phyloP scores from a whole-genome alignment of 2,329 filamentous ascomycete species.

The Allantophomopsis lycopodina region DNA sequence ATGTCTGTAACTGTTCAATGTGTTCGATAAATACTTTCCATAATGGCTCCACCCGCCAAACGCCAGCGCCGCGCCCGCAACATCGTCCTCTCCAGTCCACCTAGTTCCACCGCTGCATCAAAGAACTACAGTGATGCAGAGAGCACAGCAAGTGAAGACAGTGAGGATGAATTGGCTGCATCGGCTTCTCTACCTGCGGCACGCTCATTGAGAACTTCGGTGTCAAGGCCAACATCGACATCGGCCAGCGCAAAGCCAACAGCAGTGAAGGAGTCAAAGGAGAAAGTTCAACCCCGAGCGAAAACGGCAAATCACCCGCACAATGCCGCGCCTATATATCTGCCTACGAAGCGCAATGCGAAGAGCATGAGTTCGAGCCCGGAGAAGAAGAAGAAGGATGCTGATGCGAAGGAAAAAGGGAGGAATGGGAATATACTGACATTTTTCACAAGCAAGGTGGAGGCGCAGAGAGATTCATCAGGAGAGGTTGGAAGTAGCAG shows the following conservation, averaged over 20 bases:
- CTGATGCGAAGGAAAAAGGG: constrained; percentile 35
- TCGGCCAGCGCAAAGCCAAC: constrained; percentile 11
- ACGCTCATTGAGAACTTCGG: constrained; percentile 1
- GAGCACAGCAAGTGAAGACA: constrained; percentile 3
- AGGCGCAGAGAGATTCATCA: constrained; percentile 19
- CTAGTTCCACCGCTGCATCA: constrained; percentile 28
- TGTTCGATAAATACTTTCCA: not conserved
- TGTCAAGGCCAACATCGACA: not conserved
- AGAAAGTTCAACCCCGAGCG: constrained; percentile 11
- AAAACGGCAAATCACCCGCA: constrained; percentile 13
- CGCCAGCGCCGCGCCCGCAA: constrained; percentile 35
- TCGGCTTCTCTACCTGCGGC: constrained; percentile 9
- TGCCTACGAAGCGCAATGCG: constrained; percentile 15
- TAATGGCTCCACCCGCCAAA: constrained; percentile 20
- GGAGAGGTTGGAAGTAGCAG: no score
- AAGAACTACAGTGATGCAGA: constrained; percentile 22
- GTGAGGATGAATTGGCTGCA: constrained; percentile 7
- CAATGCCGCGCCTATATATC: constrained; percentile 14
- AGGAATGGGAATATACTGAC: constrained; percentile 34
- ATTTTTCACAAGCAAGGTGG: constrained; percentile 47
- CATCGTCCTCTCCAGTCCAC: constrained; percentile 22
- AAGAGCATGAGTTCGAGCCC: constrained; percentile 28
- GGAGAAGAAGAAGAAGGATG: constrained; percentile 26
- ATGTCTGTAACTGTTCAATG: no score
- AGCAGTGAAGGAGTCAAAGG: constrained; percentile 13